Conservation (phyloP, 345 rosid species). For the Moricandia moricandioides region DNA sequence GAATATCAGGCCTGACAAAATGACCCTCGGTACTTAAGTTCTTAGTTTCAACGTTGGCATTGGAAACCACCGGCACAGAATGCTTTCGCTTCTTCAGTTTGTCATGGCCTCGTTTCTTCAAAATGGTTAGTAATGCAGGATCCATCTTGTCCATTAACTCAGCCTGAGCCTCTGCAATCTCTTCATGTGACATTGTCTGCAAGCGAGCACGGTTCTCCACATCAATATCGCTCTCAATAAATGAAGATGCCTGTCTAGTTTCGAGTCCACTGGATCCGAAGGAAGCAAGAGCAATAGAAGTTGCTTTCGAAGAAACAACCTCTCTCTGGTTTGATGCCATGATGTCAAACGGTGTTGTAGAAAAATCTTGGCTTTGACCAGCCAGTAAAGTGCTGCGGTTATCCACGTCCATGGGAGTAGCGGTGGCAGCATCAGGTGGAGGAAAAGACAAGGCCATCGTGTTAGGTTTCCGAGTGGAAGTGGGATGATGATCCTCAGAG, state of each 20-base stretch:
- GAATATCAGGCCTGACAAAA: slow-evolving; percentile 23
- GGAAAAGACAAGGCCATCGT: neutral
- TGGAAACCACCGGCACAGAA: slow-evolving; percentile 31
- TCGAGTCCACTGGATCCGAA: neutral
- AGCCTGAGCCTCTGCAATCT: slow-evolving; percentile 76
- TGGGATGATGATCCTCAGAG: slow-evolving; percentile 27
- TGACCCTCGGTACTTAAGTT: slow-evolving; percentile 26
- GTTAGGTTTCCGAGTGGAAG: neutral
- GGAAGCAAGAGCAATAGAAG: neutral
- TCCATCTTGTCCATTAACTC: slow-evolving; percentile 79
- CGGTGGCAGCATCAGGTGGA: neutral
- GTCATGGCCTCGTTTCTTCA: slow-evolving; percentile 60
- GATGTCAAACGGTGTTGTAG: neutral
- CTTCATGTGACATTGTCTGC: slow-evolving; percentile 65
- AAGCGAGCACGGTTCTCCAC: slow-evolving; percentile 61
- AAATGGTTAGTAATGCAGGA: slow-evolving; percentile 59
- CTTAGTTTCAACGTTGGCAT: slow-evolving; percentile 4
- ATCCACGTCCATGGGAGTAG: slow-evolving; percentile 24
- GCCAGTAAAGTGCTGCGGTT: neutral
- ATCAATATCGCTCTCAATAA: too few species aligned
- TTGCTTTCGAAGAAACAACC: neutral
- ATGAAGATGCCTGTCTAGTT: too few species aligned
- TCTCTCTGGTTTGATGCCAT: neutral
- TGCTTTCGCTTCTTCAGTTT: slow-evolving; percentile 52
- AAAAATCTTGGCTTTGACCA: neutral